phyloP scores from a whole-genome alignment of 2,329 filamentous ascomycete genomes.

The Alternaria dauci region DNA sequence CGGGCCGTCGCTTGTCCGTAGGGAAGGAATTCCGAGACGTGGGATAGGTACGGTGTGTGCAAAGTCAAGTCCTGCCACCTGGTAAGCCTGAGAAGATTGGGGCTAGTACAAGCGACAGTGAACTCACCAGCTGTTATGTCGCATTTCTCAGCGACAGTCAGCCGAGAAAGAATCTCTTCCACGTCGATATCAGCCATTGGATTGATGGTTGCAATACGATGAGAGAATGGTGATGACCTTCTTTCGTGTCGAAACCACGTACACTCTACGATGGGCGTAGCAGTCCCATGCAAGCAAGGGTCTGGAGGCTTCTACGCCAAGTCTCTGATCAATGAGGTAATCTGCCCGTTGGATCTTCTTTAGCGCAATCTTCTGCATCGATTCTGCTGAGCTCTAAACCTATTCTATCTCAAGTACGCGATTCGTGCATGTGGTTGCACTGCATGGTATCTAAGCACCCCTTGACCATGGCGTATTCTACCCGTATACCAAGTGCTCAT shows the following conservation, averaged over 20 bases:
- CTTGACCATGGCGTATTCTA: not conserved
- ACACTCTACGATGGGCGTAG: too few species aligned
- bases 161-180: not conserved
- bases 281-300: too few species aligned
- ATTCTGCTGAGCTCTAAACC: not conserved
- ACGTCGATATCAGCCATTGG: not conserved
- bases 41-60: not conserved
- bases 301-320: too few species aligned
- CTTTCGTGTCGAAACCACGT: too few species aligned
- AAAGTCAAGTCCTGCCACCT: not conserved
- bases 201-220: not conserved
- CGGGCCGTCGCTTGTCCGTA: conserved; percentile 69
- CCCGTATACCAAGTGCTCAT: not conserved
- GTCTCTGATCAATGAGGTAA: too few species aligned
- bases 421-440: not conserved
- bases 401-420: not conserved
- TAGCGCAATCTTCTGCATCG: too few species aligned
- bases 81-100: too few species aligned
- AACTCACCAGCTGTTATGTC: not conserved
- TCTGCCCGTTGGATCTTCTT: too few species aligned
- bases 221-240: too few species aligned
- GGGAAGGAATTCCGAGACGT: conserved; percentile 63
- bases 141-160: not conserved
- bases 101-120: too few species aligned
- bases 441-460: not conserved